Conservation (phyloP, 1,139 yeast species). For the Saccharomyces hybrid region DNA sequence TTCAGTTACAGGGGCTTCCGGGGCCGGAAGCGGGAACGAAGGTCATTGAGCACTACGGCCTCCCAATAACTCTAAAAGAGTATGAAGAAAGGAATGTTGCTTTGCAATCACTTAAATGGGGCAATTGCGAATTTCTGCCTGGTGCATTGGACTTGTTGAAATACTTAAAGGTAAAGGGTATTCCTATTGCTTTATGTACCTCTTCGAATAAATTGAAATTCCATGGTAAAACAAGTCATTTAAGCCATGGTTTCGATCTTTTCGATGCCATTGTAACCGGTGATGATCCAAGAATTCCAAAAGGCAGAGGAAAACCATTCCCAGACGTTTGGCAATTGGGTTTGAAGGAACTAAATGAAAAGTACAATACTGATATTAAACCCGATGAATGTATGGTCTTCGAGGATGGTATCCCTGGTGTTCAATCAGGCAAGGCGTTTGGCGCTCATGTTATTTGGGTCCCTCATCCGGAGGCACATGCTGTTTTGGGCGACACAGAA, state of each 20-base stretch:
- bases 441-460: slow-evolving; percentile 86
- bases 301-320: slow-evolving; percentile 83
- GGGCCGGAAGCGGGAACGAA: slow-evolving; percentile 63
- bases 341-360: slow-evolving; percentile 55
- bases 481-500: slow-evolving; percentile 45
- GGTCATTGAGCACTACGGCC: slow-evolving; percentile 57
- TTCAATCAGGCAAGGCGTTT: slow-evolving; percentile 71
- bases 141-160: slow-evolving; percentile 71
- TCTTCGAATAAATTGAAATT: slow-evolving; percentile 62
- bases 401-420: slow-evolving; percentile 94
- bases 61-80: slow-evolving; percentile 63
- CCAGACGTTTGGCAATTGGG: slow-evolving; percentile 93
- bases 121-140: slow-evolving; percentile 58
- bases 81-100: slow-evolving; percentile 44
- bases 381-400: slow-evolving; percentile 81
- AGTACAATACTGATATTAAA: slow-evolving; percentile 41
- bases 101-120: slow-evolving; percentile 59
- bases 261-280: slow-evolving; percentile 78
- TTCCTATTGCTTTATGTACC: slow-evolving; percentile 92
- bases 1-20: slow-evolving; percentile 83
- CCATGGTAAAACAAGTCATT: slow-evolving; percentile 60
- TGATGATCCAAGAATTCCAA: slow-evolving; percentile 74
- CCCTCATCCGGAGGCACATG: slow-evolving; percentile 68
- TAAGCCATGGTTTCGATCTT: slow-evolving; percentile 50
- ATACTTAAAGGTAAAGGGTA: slow-evolving; percentile 39